A percentile compares a stretch with the other conserved stretches of the same genome.
These are phyloP conservation scores for Camellia lanceoleosa DNA, from an alignment of 148 eudicot genomes.

Conservation along the genomic window DNA sequence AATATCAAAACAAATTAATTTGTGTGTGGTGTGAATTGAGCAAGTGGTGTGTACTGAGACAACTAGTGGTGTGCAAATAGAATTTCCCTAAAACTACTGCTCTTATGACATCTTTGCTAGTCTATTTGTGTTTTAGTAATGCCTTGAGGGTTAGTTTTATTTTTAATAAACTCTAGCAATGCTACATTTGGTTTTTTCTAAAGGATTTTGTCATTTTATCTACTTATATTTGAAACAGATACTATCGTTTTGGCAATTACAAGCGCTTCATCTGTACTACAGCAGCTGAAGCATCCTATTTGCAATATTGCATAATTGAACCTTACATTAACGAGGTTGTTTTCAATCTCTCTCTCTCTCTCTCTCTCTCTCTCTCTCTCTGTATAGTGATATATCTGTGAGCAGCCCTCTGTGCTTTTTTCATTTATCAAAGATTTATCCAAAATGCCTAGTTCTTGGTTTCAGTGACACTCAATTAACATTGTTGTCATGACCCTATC, in stretches of 20 bases:
- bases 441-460: neutral
- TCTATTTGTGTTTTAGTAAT: neutral
- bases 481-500: no score
- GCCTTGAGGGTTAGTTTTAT: neutral
- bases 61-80: no score
- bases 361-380: no score
- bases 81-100: neutral
- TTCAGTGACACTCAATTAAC: neutral
- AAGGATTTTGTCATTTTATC: neutral
- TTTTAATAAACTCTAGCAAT: neutral
- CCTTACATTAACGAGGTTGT: slow-evolving; percentile 67
- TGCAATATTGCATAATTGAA: slow-evolving; percentile 71
- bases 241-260: slow-evolving; percentile 71
- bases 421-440: neutral
- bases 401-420: neutral
- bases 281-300: slow-evolving; percentile 67
- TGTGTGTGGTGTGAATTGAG: no score
- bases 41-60: no score
- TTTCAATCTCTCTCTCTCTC: slow-evolving; percentile 5
- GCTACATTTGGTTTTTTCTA: neutral
- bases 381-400: neutral
- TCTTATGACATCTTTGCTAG: neutral
- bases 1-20: no score
- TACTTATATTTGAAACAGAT: slow-evolving; percentile 36
- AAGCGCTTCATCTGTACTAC: slow-evolving; percentile 53